Percentiles rank a stretch among this genome's conserved stretches.
phyloP scores from a whole-genome alignment of 768 basidiomycete species.

The Tricholomella constricta region DNA sequence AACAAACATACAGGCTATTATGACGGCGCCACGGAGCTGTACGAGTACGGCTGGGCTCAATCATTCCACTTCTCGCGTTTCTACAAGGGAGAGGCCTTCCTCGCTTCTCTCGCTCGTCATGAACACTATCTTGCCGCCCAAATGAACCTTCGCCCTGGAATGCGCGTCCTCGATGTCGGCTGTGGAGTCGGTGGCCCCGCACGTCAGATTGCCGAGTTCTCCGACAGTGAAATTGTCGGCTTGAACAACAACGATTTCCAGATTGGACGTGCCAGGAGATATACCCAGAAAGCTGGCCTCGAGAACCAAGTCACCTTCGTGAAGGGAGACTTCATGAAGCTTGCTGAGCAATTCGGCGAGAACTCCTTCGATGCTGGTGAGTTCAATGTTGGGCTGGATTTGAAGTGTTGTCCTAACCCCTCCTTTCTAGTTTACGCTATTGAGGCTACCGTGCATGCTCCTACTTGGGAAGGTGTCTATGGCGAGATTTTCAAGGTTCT shows the following conservation, averaged over 20 bases:
- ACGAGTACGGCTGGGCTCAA: slow-evolving; percentile 91
- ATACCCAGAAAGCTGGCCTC: slow-evolving; percentile 77
- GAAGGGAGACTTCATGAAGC: slow-evolving; percentile 97
- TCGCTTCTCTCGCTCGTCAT: slow-evolving; percentile 82
- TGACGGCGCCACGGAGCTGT: slow-evolving; percentile 93
- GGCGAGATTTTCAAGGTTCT: slow-evolving; percentile 90
- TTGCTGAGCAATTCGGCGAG: slow-evolving; percentile 88
- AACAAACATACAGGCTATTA: slow-evolving; percentile 72
- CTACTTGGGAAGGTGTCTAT: slow-evolving; percentile 94
- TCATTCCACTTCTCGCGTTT: slow-evolving; percentile 98
- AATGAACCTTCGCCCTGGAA: slow-evolving; percentile 83
- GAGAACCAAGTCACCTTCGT: slow-evolving; percentile 78
- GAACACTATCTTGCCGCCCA: slow-evolving; percentile 95
- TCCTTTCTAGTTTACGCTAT: slow-evolving; percentile 83
- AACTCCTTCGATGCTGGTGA: slow-evolving; percentile 92
- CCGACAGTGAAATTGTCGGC: slow-evolving; percentile 82
- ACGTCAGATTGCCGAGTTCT: slow-evolving; percentile 89
- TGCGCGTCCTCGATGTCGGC: slow-evolving; percentile 97
- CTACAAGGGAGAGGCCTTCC: slow-evolving; percentile 85
- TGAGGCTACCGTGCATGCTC: slow-evolving; percentile 97
- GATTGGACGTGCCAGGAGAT: slow-evolving; percentile 79
- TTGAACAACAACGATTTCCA: slow-evolving; percentile 98
- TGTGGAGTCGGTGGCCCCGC: slow-evolving; percentile 99
- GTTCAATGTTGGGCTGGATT: slow-evolving; percentile 22
- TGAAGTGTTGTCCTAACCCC: background rate